Evolutionary conservation across 208 protist genomes (phyloP).

Genomic region (Balamuthia mandrillaris): DNA sequence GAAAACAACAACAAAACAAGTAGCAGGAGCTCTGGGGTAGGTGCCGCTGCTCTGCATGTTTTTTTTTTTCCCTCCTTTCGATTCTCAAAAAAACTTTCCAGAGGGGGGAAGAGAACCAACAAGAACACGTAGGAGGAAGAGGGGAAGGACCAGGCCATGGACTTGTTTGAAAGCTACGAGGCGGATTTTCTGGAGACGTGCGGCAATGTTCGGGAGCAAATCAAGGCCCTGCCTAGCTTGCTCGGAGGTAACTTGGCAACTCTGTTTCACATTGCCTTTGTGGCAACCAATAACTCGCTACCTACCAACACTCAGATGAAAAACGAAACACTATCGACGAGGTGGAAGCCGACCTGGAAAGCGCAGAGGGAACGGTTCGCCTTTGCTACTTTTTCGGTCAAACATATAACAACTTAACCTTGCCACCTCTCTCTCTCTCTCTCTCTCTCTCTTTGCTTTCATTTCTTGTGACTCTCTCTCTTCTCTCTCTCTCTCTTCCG

Average conservation of each 20-base stretch:
- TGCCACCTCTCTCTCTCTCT: not conserved
- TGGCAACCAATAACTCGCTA: not conserved
- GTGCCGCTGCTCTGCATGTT: too few relatives aligned
- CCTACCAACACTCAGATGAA: not conserved
- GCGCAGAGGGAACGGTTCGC: not conserved
- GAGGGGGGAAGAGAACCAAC: too few relatives aligned
- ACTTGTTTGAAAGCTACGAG: not conserved
- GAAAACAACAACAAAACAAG: too few relatives aligned
- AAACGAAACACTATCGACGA: not conserved
- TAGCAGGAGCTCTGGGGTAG: too few relatives aligned
- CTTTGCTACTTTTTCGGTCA: not conserved
- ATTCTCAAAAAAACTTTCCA: too few relatives aligned
- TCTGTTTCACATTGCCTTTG: not conserved
- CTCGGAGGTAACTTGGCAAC: not conserved
- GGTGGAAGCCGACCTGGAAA: not conserved
- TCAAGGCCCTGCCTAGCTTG: not conserved
- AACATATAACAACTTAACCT: not conserved
- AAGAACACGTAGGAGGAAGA: too few relatives aligned
- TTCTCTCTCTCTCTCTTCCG: not conserved
- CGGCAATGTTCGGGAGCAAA: not conserved
- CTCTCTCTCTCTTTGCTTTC: not conserved
- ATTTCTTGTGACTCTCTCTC: not conserved
- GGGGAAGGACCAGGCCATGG: not conserved
- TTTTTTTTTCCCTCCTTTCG: too few relatives aligned
- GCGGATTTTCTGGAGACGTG: not conserved